These are phyloP conservation scores for Daldinia sp. DNA, from an alignment of 2,329 filamentous ascomycete species.

Conservation along the genomic window DNA sequence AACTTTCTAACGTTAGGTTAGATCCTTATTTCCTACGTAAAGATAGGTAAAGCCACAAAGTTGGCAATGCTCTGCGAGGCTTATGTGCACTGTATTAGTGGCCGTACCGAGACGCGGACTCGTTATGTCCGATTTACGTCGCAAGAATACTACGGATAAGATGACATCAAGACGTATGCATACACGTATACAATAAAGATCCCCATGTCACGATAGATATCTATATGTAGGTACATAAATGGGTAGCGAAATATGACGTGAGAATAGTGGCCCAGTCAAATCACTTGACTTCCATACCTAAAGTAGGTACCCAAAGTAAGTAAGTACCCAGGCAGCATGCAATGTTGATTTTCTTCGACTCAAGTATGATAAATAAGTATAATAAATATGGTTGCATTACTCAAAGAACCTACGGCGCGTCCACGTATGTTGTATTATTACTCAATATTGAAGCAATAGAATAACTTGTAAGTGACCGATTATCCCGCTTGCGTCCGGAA, in stretches of 20 bases:
- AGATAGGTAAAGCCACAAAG: background rate
- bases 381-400: too few relatives aligned
- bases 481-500: background rate
- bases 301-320: too few relatives aligned
- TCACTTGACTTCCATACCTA: background rate
- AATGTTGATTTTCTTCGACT: background rate
- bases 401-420: too few relatives aligned
- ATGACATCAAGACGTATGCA: background rate
- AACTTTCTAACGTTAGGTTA: too few relatives aligned
- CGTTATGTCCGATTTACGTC: conserved; percentile 16
- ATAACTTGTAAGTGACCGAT: too few relatives aligned
- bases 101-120: background rate
- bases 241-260: background rate
- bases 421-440: too few relatives aligned
- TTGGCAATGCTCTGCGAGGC: conserved; percentile 28
- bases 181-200: background rate
- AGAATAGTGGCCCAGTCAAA: background rate
- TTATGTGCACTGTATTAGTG: conserved; percentile 1
- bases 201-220: background rate
- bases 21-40: background rate
- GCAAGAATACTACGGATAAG: conserved; percentile 16
- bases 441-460: too few relatives aligned
- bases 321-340: too few relatives aligned
- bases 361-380: background rate
- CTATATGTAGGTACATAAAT: background rate